phyloP scores from a whole-genome alignment of 305 asterid species.

The Rubia occidens region DNA sequence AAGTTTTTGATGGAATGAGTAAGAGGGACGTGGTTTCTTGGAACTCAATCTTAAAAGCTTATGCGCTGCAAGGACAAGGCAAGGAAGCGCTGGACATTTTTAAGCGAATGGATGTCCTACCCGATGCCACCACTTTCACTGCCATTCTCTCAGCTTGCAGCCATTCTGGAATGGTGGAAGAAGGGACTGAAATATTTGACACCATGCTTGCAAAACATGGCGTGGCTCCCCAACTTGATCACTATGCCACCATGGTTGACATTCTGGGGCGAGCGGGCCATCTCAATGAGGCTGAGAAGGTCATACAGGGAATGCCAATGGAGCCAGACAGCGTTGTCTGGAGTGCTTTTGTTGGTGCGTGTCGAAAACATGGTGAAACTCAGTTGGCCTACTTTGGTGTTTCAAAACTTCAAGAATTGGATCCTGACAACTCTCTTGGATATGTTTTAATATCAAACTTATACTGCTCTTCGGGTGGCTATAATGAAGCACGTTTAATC shows the following conservation, averaged over 20 bases:
- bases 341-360: conserved; percentile 81
- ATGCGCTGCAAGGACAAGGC: conserved; percentile 64
- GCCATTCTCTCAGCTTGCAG: conserved; percentile 81
- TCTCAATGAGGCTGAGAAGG: conserved; percentile 44
- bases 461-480: conserved; percentile 42
- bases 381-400: conserved; percentile 50
- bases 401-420: conserved; percentile 55
- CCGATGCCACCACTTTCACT: conserved; percentile 62
- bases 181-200: conserved; percentile 49
- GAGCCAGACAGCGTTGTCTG: conserved; percentile 60
- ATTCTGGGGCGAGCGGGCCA: conserved; percentile 67
- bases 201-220: conserved; percentile 47
- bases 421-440: conserved; percentile 64
- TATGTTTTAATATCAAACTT: conserved; percentile 60
- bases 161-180: conserved; percentile 78
- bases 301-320: conserved; percentile 51
- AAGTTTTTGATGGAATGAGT: conserved; percentile 53
- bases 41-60: conserved; percentile 73
- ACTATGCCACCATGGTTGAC: conserved; percentile 79
- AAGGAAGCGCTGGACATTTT: conserved; percentile 39
- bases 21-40: conserved; percentile 63
- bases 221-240: conserved; percentile 72
- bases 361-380: conserved; percentile 63
- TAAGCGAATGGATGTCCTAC: conserved; percentile 39
- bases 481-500: conserved; percentile 38